Base-by-base conservation (phyloP, 1,139 yeast species). In the Trichomonascaceae sp. region DNA sequence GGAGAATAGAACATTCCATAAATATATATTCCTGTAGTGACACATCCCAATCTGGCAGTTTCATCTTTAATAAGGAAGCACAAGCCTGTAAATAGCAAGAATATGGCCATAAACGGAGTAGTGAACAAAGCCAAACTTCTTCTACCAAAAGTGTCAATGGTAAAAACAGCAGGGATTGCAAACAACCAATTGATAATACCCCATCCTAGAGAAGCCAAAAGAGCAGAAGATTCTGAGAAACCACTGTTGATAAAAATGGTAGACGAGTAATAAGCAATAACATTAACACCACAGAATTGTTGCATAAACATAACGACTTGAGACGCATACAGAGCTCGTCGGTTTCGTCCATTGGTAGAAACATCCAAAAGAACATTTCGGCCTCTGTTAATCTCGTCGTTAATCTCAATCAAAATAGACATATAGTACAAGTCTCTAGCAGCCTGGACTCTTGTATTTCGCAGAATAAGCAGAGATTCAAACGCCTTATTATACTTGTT, bases 251-350 rank as follows among this genome's bases (percentile, higher is more conserved):
- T 71, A 70, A 88, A 88, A 58, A 88, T 87, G 12, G 86, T 77
- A 0, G 90, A 82, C 0, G 89, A 83, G 55, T 61, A 66, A 54
- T 65, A 66, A 18, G 96, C 95, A 71, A 89, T 87, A 53, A 87
- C 95, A 65, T 88, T 89, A 66, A 89, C 84, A 65, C 96, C 96
- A 72, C 96, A 88, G 74, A 89, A 86, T 69, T 89, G 96, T 74
- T 89, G 96, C 89, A 86, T 85, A 67, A 87, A 85, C 83, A 89
- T 88, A 58, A 84, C 87, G 58, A 87, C 77, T 80, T 86, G 85
- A 2, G 96, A 82, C 54, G 89, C 96, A 55, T 84, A 63, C 10
- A 89, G 82, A 55, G 93, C 96, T 64, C 89, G 84, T 71, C 96
- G 80, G 71, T 87, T 87, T 75, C 96, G 81, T 69, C 93, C 80